Evolutionary conservation across 352 stramenopile genomes (phyloP).

Genomic region (Phytophthora cajani): DNA sequence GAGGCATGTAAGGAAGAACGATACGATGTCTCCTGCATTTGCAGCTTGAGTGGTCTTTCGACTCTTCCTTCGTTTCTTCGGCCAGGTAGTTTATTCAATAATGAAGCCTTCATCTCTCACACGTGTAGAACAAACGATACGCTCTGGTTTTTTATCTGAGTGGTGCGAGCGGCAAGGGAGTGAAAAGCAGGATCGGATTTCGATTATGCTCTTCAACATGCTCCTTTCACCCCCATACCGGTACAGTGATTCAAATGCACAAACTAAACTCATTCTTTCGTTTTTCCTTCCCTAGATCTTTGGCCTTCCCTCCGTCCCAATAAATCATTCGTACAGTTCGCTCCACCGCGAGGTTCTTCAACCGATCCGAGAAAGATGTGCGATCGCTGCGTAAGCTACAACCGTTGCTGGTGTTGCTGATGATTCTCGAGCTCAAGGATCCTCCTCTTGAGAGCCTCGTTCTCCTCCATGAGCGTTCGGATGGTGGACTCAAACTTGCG

Average conservation of each 20-base stretch:
- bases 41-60: constrained; percentile 39
- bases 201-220: too few species aligned
- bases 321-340: constrained; percentile 42
- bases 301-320: constrained; percentile 20
- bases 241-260: constrained; percentile 13
- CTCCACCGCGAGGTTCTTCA: constrained; percentile 22
- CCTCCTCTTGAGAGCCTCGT: constrained; percentile 71
- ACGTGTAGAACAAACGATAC: constrained; percentile 13
- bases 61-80: constrained; percentile 39
- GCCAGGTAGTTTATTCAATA: constrained; percentile 75
- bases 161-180: too few species aligned
- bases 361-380: constrained; percentile 1
- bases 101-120: constrained; percentile 40
- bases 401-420: constrained; percentile 17
- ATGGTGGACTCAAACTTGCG: constrained; percentile 83
- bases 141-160: background rate
- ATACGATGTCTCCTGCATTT: constrained; percentile 31
- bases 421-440: constrained; percentile 63
- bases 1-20: constrained; percentile 64
- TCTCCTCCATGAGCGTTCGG: constrained; percentile 81
- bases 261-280: constrained; percentile 17
- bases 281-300: constrained; percentile 7
- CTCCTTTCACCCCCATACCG: background rate
- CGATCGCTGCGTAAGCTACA: constrained; percentile 14
- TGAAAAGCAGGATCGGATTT: background rate